Evolutionary conservation across 2,329 filamentous ascomycete genomes (phyloP), one percentile per base, ranked within the genome.

Genomic region (Periconia sp.): DNA sequence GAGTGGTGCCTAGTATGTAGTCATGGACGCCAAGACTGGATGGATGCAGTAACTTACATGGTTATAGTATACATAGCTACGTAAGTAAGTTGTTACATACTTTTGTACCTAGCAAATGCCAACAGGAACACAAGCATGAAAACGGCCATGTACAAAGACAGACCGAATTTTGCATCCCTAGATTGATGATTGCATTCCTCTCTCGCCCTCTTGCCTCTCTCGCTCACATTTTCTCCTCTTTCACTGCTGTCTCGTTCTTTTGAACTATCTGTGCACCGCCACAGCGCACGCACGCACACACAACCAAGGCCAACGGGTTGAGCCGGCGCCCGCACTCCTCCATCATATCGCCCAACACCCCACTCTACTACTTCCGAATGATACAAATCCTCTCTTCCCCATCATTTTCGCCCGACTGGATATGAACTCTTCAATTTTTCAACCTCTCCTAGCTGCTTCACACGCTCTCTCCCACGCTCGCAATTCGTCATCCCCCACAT

Each of bases 371-470:
- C 19, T 18, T 19, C n/a, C 19, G 23, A 45, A 19, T 42, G 17
- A 18, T 30, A 23, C 18, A 45, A 11, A 31, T 9, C 6, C 23
- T 33, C 19, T 40, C 20, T 20, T 60, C 56, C 60, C 61, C 60
- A 58, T 53, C 63, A 63, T 55, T 47, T 58, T 47, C 51, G 59
- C 41, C 53, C 52, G 55, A 55, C 65, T 70, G 68, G 70, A 71
- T 55, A 73, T 73, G 70, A 67, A 62, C 62, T 58, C 64, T 67
- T 56, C 65, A 68, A 64, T 54, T 14, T 14, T n/a, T 60, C 53
- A 59, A 50, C 56, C 47, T 60, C 46, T 57, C 60, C 44, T 47
- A 61, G 55, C 60, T 52, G 58, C 48, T 48, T 53, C 57, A 53
- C 63, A 52, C 54, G 50, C 58, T 49, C 61, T 51, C 53, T 56